phyloP scores from a whole-genome alignment of 345 rosid species.

The Salix suchowensis region DNA sequence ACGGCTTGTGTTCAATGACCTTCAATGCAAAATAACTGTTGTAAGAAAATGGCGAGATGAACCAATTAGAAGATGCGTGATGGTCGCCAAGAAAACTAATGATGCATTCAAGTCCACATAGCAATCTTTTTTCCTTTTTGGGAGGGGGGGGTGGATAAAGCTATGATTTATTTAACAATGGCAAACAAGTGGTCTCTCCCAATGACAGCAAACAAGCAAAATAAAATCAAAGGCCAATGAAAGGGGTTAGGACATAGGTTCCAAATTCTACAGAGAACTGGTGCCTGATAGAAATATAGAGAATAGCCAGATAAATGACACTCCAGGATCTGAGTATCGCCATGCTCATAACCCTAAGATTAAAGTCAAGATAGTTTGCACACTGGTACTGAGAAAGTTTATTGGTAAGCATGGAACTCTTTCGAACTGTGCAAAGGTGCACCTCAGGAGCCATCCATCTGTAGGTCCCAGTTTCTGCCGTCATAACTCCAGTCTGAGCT shows the following conservation, averaged over 20 bases:
- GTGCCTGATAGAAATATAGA: too few relatives aligned
- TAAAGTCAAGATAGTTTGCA: neutral
- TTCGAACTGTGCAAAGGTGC: neutral
- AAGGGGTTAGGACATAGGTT: too few relatives aligned
- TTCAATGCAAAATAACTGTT: conserved; percentile 36
- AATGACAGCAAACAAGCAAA: neutral
- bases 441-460: conserved; percentile 99
- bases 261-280: too few relatives aligned
- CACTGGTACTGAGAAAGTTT: neutral
- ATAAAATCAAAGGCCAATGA: too few relatives aligned
- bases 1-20: conserved; percentile 96
- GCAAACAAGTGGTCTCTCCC: neutral
- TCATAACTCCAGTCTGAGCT: conserved; percentile 95
- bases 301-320: too few relatives aligned
- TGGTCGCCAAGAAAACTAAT: neutral
- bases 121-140: neutral
- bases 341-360: neutral
- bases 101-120: neutral
- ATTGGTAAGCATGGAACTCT: neutral
- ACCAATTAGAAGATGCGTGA: neutral
- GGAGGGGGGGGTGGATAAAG: neutral
- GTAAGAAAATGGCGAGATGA: conserved; percentile 29
- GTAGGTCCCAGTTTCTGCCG: conserved; percentile 99
- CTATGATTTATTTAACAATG: neutral
- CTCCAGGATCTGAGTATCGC: too few relatives aligned